These are phyloP conservation scores for Maudiozyma saulgeensis DNA, from an alignment of 805 yeast genomes.

Conservation along the genomic window DNA sequence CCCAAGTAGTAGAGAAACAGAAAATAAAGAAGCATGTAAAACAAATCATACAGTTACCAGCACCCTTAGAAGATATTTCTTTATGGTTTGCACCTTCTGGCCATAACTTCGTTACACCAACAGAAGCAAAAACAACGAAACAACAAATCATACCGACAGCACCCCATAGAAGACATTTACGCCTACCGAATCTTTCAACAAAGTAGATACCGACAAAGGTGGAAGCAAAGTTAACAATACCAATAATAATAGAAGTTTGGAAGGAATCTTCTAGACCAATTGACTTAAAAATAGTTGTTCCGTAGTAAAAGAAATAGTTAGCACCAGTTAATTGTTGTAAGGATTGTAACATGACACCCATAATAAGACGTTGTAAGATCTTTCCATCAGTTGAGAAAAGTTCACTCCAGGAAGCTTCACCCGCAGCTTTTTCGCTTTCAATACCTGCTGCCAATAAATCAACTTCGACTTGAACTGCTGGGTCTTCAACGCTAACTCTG, in stretches of 20 bases:
- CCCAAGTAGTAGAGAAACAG: conserved; percentile 1
- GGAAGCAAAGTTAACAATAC: conserved; percentile 47
- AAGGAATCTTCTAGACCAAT: background rate
- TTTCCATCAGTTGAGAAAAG: conserved; percentile 1
- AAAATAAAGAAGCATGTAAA: background rate
- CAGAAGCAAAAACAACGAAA: conserved; percentile 2
- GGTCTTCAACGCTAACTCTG: background rate
- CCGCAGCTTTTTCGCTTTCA: background rate
- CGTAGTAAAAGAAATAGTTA: conserved; percentile 1
- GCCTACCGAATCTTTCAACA: conserved; percentile 46
- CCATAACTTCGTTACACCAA: background rate
- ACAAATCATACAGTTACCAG: conserved; percentile 29
- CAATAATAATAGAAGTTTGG: conserved; percentile 41
- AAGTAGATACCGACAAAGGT: conserved; percentile 42
- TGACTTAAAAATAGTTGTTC: conserved; percentile 1
- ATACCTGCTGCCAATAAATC: background rate
- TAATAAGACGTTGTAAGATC: background rate
- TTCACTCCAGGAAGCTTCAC: background rate
- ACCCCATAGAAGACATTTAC: conserved; percentile 25
- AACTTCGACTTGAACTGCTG: background rate
- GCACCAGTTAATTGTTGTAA: conserved; percentile 1
- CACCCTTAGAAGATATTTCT: background rate
- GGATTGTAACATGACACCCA: conserved; percentile 1
- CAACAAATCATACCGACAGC: background rate
- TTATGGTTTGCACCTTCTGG: background rate